Base-by-base conservation (phyloP, 2,329 filamentous ascomycete genomes). In the Aspergillus texensis region DNA sequence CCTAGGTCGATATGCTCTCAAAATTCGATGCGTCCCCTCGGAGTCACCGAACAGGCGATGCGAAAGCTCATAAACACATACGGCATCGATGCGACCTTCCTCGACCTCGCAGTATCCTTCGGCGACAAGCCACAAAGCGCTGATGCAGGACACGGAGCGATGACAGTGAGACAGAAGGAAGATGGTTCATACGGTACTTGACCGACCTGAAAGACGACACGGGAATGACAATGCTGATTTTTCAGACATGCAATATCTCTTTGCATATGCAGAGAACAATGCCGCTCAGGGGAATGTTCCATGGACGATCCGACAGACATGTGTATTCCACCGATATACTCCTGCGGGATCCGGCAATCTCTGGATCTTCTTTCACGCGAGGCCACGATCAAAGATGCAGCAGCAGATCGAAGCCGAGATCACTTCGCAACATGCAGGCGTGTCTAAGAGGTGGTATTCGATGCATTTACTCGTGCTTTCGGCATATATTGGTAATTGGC, bases 61-160 rank as follows among this genome's bases (percentile, higher is more conserved):
- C 53, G 54, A 41, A 50, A 21, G 2, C 55, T 70, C 14, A 64
- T 63, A 14, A 56, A 61, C 10, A n/a, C 26, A 0, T 69, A 69
- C 45, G 55, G 59, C 10, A 67, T 68, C 50, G 61, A 65, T 2
- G 14, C 50, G 8, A 45, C 61, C 2, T 62, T 69, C 24, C 59
- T 63, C 10, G 66, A 70, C 34, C 63, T 63, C 12, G 54, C 39
- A 2, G 57, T 66, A 8, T 68, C 66, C 5, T 70, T 70, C n/a
- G 68, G 68, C 4, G 66, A 70, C 24, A 70, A 70, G 26, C 68
- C 68, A 24, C 63, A 62, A 4, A 67, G 54, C 34, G 62, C 67
- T 2, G 66, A 66, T 62, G 62, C 67, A 21, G 67, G 67, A 2
- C 58, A 69, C 54, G 68, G 68, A 12, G 64, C 46, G 10, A 66